A percentile compares a stretch with the other conserved stretches of the same genome.
Conservation (phyloP, 768 basidiomycete genomes). For the Mycena pura region DNA sequence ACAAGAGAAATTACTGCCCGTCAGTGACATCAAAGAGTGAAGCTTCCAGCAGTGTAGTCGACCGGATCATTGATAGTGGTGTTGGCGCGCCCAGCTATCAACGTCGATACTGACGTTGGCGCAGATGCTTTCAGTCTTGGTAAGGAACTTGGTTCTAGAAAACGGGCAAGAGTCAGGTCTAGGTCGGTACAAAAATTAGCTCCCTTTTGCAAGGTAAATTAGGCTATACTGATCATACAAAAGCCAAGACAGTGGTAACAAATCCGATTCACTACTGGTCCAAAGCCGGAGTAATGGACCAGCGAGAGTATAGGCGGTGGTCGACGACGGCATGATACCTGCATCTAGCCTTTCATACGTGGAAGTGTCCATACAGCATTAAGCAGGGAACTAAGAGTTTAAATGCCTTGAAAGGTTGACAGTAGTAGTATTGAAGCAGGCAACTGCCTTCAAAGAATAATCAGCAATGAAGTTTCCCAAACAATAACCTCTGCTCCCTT, state of each 20-base stretch:
- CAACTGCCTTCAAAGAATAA: constrained; percentile 57
- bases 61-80: too few species aligned
- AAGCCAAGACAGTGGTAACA: constrained; percentile 6
- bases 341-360: constrained; percentile 77
- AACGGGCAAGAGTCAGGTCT: constrained; percentile 56
- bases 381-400: constrained; percentile 38
- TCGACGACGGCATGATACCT: constrained; percentile 76
- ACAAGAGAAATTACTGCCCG: constrained; percentile 34
- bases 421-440: constrained; percentile 56
- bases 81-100: too few species aligned
- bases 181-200: too few species aligned
- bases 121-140: constrained; percentile 61
- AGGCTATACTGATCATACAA: constrained; percentile 47
- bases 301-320: constrained; percentile 62
- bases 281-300: constrained; percentile 51
- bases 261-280: constrained; percentile 38
- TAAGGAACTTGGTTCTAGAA: constrained; percentile 65
- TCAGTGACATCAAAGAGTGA: constrained; percentile 47
- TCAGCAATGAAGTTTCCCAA: not conserved
- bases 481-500: constrained; percentile 62
- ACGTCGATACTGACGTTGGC: constrained; percentile 36
- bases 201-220: constrained; percentile 72
- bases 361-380: constrained; percentile 52
- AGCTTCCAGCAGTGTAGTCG: constrained; percentile 52
- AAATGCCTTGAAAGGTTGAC: constrained; percentile 69